These are phyloP conservation scores for Paracoccidioides brasiliensis DNA, from an alignment of 2,329 filamentous ascomycete genomes.

Conservation along the genomic window DNA sequence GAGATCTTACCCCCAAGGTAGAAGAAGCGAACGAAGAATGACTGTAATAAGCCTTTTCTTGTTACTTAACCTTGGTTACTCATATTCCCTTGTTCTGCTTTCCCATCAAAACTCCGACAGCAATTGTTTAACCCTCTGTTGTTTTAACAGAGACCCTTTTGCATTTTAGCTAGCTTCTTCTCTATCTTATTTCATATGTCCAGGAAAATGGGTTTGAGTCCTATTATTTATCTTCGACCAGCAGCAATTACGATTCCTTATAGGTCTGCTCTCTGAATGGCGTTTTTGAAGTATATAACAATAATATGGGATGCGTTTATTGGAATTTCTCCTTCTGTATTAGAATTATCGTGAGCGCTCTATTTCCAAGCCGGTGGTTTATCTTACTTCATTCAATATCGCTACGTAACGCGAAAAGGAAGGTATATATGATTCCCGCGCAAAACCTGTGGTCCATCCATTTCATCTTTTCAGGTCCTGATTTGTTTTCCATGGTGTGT, in stretches of 20 bases:
- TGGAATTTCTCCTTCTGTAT: no score
- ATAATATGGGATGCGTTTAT: no score
- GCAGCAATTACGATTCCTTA: not conserved
- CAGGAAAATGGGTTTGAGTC: not conserved
- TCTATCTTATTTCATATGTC: not conserved
- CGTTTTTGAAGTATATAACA: no score
- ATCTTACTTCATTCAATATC: no score
- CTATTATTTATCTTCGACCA: not conserved
- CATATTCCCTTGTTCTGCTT: not conserved
- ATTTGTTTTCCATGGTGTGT: no score
- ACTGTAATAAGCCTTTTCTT: not conserved
- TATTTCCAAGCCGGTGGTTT: no score
- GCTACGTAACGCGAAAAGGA: no score
- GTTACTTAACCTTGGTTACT: not conserved
- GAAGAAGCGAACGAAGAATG: constrained; percentile 34
- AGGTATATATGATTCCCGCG: no score
- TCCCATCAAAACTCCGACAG: not conserved
- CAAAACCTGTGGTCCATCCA: no score
- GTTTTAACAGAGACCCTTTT: not conserved
- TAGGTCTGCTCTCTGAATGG: no score
- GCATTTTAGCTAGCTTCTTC: not conserved
- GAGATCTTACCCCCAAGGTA: constrained; percentile 31
- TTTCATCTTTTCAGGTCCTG: no score
- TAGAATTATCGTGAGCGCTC: no score
- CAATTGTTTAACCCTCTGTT: not conserved